phyloP scores from a whole-genome alignment of 805 yeast species.

The Saccharomyces eubayanus region DNA sequence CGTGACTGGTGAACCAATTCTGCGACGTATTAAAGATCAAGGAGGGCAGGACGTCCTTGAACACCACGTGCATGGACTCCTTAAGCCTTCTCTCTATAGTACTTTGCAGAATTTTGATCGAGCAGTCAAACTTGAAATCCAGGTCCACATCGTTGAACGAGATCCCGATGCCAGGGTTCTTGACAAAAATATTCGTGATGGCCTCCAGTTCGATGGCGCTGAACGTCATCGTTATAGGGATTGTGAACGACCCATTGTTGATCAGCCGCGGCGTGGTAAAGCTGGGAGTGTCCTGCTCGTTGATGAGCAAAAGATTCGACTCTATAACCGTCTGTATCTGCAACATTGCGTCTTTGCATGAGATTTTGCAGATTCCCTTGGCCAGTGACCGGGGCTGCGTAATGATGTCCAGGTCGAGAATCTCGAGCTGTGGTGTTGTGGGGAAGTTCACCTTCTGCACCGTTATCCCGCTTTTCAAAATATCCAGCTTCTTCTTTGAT shows the following conservation, averaged over 20 bases:
- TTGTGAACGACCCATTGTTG: constrained; percentile 28
- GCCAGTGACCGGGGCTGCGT: constrained; percentile 28
- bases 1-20: constrained; percentile 20
- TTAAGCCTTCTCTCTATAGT: constrained; percentile 30
- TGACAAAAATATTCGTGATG: constrained; percentile 28
- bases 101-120: constrained; percentile 28
- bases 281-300: constrained; percentile 21
- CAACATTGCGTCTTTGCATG: constrained; percentile 27
- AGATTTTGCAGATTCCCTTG: constrained; percentile 30
- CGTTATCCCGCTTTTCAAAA: constrained; percentile 26
- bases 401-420: constrained; percentile 28
- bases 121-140: constrained; percentile 31
- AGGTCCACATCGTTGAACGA: constrained; percentile 32
- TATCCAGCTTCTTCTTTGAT: constrained; percentile 9
- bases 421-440: constrained; percentile 26
- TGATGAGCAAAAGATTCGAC: constrained; percentile 26
- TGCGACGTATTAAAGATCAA: constrained; percentile 31
- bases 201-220: constrained; percentile 29
- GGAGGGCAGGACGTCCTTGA: constrained; percentile 30
- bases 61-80: constrained; percentile 28
- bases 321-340: constrained; percentile 31
- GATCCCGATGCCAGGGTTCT: constrained; percentile 28
- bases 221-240: constrained; percentile 31
- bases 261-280: constrained; percentile 29
- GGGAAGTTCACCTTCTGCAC: constrained; percentile 27